Evolutionary conservation across 2,329 filamentous ascomycete genomes (phyloP), one percentile per base, ranked within the genome.

Genomic region (Ceratocystis alfenasii): DNA sequence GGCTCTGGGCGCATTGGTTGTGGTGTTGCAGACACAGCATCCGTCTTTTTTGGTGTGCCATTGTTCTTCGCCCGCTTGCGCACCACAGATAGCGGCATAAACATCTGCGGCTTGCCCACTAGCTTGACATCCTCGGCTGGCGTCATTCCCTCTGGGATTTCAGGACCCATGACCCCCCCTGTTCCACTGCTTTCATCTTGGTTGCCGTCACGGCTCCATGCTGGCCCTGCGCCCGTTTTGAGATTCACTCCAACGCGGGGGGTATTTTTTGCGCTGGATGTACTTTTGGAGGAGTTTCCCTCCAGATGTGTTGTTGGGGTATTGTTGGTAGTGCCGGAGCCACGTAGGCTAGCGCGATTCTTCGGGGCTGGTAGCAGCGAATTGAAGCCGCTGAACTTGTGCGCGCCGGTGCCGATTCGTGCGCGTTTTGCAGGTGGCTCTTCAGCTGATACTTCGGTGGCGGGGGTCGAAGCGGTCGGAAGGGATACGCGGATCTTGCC

Each of bases 341-440:
- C 28, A n/a, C 28, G 28, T 33, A 28, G 25, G 17, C 17, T 75
- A 17, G 74, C 76, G 17, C 76, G 72, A 68, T 81, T 80, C 73
- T 96, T 97, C 3, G 93, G 92, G 30, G 92, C 81, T 2, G 93
- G 93, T 22, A 97, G 80, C 70, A 96, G 85, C 1, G 90, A 86
- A 73, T 93, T 94, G 78, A 96, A 94, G 1, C 87, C 88, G 63
- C 88, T 82, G 71, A 95, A 92, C 3, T 82, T 81, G 33, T 85
- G 84, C 2, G 81, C 82, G 6, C 86, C 84, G 2, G 81, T 81
- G 6, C 75, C 72, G 1, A 83, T 83, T 62, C 85, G 85, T 20
- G 83, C 80, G 68, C 87, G 86, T 73, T 96, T 96, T 0, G 87
- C 80, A 0, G 88, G 87, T 0, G 87, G 87, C 28, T 67, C 44